These are phyloP conservation scores for Purpureocillium lavendulum DNA, from an alignment of 2,329 filamentous ascomycete genomes.

Conservation along the genomic window DNA sequence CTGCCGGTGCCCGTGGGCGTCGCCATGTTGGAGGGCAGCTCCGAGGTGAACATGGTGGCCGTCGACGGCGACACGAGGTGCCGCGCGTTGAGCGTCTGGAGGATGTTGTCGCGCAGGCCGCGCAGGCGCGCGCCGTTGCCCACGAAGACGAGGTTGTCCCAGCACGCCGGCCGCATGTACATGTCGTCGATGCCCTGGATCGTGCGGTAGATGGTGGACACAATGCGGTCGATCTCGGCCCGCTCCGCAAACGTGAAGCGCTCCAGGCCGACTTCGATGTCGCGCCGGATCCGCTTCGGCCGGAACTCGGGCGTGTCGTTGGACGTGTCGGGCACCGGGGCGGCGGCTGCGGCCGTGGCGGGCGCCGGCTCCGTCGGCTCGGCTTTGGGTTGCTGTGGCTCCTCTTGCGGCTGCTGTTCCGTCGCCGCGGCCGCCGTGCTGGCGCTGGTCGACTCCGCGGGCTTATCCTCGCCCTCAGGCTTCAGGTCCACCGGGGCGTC, in stretches of 20 bases:
- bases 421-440: neutral
- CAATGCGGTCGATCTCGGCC: slow-evolving; percentile 73
- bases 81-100: slow-evolving; percentile 69
- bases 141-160: slow-evolving; percentile 87
- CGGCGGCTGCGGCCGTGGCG: neutral
- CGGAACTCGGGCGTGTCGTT: slow-evolving; percentile 31
- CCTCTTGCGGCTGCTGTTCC: neutral
- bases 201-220: slow-evolving; percentile 73
- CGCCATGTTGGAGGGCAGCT: slow-evolving; percentile 87
- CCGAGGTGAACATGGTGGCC: slow-evolving; percentile 93
- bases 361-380: too few relatives aligned
- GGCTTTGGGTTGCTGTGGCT: too few relatives aligned
- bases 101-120: slow-evolving; percentile 83
- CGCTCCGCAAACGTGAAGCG: slow-evolving; percentile 63
- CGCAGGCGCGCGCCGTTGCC: slow-evolving; percentile 69
- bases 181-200: slow-evolving; percentile 78
- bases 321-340: slow-evolving; percentile 4
- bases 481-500: neutral
- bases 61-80: slow-evolving; percentile 88
- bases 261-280: slow-evolving; percentile 72
- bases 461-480: neutral
- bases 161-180: slow-evolving; percentile 75
- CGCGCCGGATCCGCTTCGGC: slow-evolving; percentile 50
- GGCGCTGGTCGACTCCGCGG: neutral
- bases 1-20: slow-evolving; percentile 86